Conservation (phyloP, 164 flowering plant genomes). For the Echeveria elegans region DNA sequence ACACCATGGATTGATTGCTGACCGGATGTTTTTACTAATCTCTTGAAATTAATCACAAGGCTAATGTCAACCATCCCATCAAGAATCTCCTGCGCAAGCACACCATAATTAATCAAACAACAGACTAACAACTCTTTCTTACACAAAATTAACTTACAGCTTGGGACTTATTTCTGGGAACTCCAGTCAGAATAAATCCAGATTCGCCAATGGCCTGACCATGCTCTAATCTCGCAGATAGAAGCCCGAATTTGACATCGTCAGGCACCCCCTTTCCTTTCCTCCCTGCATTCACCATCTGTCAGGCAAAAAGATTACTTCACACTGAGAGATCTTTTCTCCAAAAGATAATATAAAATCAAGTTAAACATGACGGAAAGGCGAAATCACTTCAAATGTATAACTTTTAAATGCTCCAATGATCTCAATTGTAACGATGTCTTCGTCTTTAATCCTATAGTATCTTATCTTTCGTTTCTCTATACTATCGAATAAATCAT, state of each 20-base stretch:
- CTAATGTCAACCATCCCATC: slow-evolving; percentile 40
- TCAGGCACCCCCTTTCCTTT: slow-evolving; percentile 81
- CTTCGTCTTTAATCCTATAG: too few relatives aligned
- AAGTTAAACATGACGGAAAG: too few relatives aligned
- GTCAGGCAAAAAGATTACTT: background rate
- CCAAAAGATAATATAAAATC: background rate
- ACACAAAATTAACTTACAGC: slow-evolving; percentile 49
- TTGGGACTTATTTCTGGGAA: slow-evolving; percentile 65
- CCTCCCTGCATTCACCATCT: slow-evolving; percentile 77
- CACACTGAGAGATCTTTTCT: background rate
- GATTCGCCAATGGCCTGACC: slow-evolving; percentile 69
- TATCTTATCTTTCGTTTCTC: too few relatives aligned
- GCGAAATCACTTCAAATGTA: background rate
- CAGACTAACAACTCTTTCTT: background rate
- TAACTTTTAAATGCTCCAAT: too few relatives aligned
- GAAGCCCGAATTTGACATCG: slow-evolving; percentile 63
- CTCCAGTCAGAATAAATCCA: slow-evolving; percentile 92
- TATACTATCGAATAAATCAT: too few relatives aligned
- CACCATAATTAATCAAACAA: background rate
- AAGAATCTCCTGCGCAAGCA: slow-evolving; percentile 31
- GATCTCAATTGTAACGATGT: too few relatives aligned
- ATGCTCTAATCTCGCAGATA: slow-evolving; percentile 83
- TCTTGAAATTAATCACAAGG: slow-evolving; percentile 35
- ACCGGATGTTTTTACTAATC: slow-evolving; percentile 16
- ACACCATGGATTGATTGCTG: slow-evolving; percentile 9